These are phyloP conservation scores for Didymella arachidicola DNA, from an alignment of 2,329 filamentous ascomycete species.

Conservation along the genomic window DNA sequence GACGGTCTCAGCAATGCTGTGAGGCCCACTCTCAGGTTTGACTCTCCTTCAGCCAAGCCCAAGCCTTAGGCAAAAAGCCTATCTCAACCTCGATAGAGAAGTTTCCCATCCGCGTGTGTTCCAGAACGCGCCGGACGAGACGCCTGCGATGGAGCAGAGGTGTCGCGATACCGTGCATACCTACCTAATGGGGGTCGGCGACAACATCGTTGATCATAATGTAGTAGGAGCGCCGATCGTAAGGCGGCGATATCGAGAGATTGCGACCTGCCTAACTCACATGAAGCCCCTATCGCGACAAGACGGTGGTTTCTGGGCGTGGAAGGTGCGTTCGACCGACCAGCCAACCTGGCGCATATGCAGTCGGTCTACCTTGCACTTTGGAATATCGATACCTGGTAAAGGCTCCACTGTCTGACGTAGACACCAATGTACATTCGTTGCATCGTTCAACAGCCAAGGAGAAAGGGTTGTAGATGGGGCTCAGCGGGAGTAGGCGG, in stretches of 20 bases:
- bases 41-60: conserved; percentile 28
- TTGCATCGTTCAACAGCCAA: conserved; percentile 11
- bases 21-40: conserved; percentile 34
- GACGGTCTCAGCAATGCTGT: conserved; percentile 31
- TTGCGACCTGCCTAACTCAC: conserved; percentile 16
- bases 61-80: conserved; percentile 37
- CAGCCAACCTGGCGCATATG: conserved; percentile 6
- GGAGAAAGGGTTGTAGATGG: conserved; percentile 11
- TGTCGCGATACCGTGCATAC: conserved; percentile 3
- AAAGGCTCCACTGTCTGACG: conserved; percentile 16
- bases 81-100: conserved; percentile 26
- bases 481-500: conserved; percentile 16
- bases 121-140: conserved; percentile 9
- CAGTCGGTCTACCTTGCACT: conserved; percentile 7
- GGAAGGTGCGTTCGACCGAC: conserved; percentile 13
- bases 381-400: background rate
- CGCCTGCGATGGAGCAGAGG: conserved; percentile 4
- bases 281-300: conserved; percentile 9
- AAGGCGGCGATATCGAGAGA: conserved; percentile 14
- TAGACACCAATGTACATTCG: conserved; percentile 5
- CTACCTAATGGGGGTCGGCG: conserved; percentile 4
- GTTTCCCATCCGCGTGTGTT: conserved; percentile 7
- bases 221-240: conserved; percentile 6
- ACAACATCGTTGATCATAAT: conserved; percentile 7
- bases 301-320: background rate